Evolutionary conservation across 2,329 filamentous ascomycete species (phyloP).

Genomic region (Anthostomella pinea): DNA sequence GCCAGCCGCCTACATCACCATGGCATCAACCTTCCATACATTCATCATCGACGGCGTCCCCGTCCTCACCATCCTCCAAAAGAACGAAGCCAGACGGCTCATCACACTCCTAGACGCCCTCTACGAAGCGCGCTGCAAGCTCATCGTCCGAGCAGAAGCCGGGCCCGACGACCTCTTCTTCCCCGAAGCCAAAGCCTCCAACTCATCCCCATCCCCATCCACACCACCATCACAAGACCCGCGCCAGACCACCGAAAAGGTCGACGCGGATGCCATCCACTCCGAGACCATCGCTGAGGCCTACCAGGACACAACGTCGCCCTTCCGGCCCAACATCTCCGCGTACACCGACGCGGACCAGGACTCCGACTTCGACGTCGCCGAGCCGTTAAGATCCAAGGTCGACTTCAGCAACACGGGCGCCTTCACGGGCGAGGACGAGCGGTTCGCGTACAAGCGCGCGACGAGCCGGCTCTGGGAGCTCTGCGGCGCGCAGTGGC

Average conservation of each 20-base stretch:
- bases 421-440: conserved; percentile 76
- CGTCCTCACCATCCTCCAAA: conserved; percentile 62
- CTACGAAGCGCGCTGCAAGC: conserved; percentile 78
- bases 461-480: conserved; percentile 79
- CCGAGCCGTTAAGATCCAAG: conserved; percentile 30
- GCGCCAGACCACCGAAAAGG: conserved; percentile 14
- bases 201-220: conserved; percentile 10
- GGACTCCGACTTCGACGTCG: conserved; percentile 52
- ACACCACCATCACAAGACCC: conserved; percentile 32
- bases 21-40: conserved; percentile 77
- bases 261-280: conserved; percentile 52
- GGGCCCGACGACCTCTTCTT: conserved; percentile 77
- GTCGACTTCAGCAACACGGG: conserved; percentile 67
- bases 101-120: conserved; percentile 78
- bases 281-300: conserved; percentile 69
- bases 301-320: conserved; percentile 73
- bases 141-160: conserved; percentile 64
- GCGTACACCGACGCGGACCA: conserved; percentile 60
- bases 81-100: conserved; percentile 77
- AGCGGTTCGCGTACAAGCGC: conserved; percentile 76
- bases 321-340: conserved; percentile 76
- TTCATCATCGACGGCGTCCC: conserved; percentile 71
- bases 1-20: conserved; percentile 78
- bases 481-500: conserved; percentile 72
- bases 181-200: conserved; percentile 49